Base-by-base conservation (phyloP, 2,329 filamentous ascomycete species). In the Xylaria polymorpha region DNA sequence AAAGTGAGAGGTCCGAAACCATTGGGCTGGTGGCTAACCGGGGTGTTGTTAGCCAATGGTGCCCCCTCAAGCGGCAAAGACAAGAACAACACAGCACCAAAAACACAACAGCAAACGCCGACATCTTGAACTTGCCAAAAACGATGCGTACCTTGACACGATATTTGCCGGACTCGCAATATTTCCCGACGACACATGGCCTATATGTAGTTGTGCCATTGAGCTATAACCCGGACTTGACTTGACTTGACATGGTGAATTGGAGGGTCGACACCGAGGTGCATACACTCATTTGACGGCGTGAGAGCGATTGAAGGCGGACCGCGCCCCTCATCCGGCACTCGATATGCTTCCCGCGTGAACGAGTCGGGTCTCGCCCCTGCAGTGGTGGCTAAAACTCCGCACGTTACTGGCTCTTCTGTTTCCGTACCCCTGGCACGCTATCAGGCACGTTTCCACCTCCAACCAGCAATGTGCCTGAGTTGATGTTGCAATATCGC, bases 1-100 rank as follows among this genome's bases (percentile, higher is more conserved):
- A 87, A 85, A 10, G 70, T 75, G 10, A 81, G 73, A 7, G 78
- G 77, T 0, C 69, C 73, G 12, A 72, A 72, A 22, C 67, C 14
- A 41, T 64, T 37, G 25, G 69, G 69, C 12, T 51, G 46, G 39
- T 70, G 73, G 57, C 71, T 73, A 12, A 15, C 10, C 29, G 29
- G 56, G 37, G n/a, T 32, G 46, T 4, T 64, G 64, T 77, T 74
- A 76, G 72, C 68, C 32, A 71, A 29, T n/a, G 73, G 66, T 37
- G 56, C 67, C 14, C 70, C 68, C 48, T 68, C 50, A 25, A 70
- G 58, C 10, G 63, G 51, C 29, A 65, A 46, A 29, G 59, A 61
- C n/a, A 71, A 66, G 39, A 63, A 57, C 46, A 70, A 58, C 22
- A 57, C n/a, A 55, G 55, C 53, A 22, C 66, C 55, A 39, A 64